These are phyloP conservation scores for Colletotrichum sp. DNA, from an alignment of 2,329 filamentous ascomycete genomes.

Conservation along the genomic window DNA sequence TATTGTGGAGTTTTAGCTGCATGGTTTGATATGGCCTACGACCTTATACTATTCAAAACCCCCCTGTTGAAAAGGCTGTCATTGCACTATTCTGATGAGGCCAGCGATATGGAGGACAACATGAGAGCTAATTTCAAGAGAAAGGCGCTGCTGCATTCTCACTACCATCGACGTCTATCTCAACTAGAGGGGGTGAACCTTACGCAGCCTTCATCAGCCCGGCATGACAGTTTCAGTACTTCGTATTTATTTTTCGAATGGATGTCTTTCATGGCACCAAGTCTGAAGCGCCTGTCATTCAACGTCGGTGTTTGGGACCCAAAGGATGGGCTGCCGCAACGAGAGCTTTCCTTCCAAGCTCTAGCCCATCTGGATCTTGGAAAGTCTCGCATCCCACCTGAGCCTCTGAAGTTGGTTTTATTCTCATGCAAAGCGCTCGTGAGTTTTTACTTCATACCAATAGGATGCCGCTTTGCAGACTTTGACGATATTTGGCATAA, in stretches of 20 bases:
- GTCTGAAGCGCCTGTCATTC: neutral
- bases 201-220: neutral
- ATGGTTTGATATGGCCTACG: neutral
- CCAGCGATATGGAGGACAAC: neutral
- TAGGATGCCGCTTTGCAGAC: neutral
- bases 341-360: neutral
- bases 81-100: neutral
- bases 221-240: neutral
- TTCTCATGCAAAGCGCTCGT: neutral
- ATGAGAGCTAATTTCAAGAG: neutral
- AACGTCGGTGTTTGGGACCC: neutral
- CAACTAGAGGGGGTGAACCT: neutral
- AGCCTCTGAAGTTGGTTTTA: neutral
- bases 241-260: neutral
- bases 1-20: neutral
- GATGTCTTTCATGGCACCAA: neutral
- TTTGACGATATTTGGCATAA: neutral
- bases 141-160: neutral
- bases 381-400: neutral
- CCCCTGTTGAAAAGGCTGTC: neutral
- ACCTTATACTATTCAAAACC: neutral
- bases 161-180: neutral
- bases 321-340: neutral
- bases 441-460: neutral
- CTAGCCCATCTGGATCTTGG: neutral